Conservation (phyloP, 2,329 filamentous ascomycete species). For the Colletotrichum coccodes region DNA sequence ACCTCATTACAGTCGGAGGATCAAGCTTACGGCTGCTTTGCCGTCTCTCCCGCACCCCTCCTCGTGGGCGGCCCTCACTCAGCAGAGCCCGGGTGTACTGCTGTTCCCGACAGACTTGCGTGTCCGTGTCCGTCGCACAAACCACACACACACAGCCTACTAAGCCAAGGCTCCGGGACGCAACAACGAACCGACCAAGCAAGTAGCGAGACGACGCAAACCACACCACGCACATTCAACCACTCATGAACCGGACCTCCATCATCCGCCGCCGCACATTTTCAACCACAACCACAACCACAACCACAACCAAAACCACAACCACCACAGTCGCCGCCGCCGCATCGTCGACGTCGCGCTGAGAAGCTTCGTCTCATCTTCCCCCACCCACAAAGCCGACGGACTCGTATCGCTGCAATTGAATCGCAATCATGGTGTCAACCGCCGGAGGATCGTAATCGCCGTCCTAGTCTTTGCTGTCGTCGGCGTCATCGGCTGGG, state of each 20-base stretch:
- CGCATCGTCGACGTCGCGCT: not conserved
- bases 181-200: not conserved
- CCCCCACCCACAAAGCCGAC: slow-evolving; percentile 1
- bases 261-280: slow-evolving; percentile 15
- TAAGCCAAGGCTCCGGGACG: not conserved
- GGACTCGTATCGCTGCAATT: slow-evolving; percentile 21
- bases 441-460: slow-evolving; percentile 77
- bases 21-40: not conserved
- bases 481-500: slow-evolving; percentile 69
- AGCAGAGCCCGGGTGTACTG: not conserved
- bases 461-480: slow-evolving; percentile 73
- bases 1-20: not conserved
- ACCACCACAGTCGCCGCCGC: not conserved
- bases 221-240: not conserved
- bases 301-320: not conserved
- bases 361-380: slow-evolving; percentile 1
- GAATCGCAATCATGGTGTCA: slow-evolving; percentile 59
- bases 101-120: not conserved
- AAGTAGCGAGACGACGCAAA: not conserved
- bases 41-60: not conserved
- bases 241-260: slow-evolving; percentile 25
- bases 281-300: not conserved
- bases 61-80: not conserved
- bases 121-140: slow-evolving; percentile 8
- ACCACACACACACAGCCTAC: slow-evolving; percentile 5